Conservation (phyloP, 352 stramenopile genomes). For the Elongisporangium undulatum region DNA sequence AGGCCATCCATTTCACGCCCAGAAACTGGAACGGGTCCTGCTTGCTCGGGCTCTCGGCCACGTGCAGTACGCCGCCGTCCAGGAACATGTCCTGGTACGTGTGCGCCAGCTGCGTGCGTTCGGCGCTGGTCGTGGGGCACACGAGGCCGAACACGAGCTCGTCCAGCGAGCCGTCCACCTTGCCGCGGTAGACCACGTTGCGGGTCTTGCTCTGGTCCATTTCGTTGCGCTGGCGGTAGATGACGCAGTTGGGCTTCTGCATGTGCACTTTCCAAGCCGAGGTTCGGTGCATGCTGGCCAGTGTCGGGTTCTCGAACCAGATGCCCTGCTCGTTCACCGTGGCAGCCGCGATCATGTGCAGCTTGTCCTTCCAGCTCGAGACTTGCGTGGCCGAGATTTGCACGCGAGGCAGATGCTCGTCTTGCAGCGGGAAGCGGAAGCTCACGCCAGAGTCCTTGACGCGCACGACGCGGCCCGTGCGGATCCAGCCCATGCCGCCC, state of each 20-base stretch:
- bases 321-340: conserved; percentile 36
- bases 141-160: conserved; percentile 67
- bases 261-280: conserved; percentile 61
- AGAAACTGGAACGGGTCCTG: conserved; percentile 68
- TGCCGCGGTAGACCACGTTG: conserved; percentile 52
- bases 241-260: conserved; percentile 68
- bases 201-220: conserved; percentile 19
- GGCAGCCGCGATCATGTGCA: conserved; percentile 28
- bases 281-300: conserved; percentile 46
- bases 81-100: conserved; percentile 72
- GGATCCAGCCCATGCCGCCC: conserved; percentile 57
- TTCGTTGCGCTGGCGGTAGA: conserved; percentile 44
- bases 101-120: conserved; percentile 56
- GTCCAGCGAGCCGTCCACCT: conserved; percentile 66
- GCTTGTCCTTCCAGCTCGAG: conserved; percentile 21
- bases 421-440: conserved; percentile 68
- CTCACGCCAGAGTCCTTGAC: conserved; percentile 68
- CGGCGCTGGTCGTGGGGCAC: conserved; percentile 51
- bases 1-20: conserved; percentile 71
- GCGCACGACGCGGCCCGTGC: conserved; percentile 61
- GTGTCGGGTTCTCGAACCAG: conserved; percentile 71
- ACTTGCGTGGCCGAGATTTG: conserved; percentile 27
- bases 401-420: conserved; percentile 45
- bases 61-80: conserved; percentile 68
- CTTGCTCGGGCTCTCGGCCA: conserved; percentile 30